A percentile compares a stretch with the other conserved stretches of the same genome.
Evolutionary conservation across 768 basidiomycete genomes (phyloP).

Genomic region (Podaxis carcinomalis): DNA sequence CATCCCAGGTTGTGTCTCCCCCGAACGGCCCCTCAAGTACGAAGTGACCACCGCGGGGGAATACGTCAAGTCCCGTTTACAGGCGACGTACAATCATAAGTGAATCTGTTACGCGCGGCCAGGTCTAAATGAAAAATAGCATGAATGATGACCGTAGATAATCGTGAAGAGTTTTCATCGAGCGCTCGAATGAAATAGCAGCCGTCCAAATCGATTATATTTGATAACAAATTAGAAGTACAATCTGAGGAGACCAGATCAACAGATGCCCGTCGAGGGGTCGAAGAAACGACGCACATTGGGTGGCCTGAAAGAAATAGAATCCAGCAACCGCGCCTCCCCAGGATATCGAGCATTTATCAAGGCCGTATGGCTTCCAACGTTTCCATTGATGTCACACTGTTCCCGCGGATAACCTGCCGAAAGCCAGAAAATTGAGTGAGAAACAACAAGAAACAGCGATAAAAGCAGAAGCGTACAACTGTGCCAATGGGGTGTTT

Average conservation of each 20-base stretch:
- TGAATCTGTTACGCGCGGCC: background rate
- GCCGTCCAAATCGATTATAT: background rate
- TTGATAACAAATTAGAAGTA: conserved; percentile 3
- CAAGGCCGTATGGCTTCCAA: conserved; percentile 53
- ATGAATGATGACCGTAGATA: no score
- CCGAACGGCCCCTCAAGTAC: conserved; percentile 49
- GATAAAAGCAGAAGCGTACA: conserved; percentile 44
- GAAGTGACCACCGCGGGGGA: conserved; percentile 76
- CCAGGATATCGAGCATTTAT: background rate
- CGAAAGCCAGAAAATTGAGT: conserved; percentile 7
- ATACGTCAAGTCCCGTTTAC: conserved; percentile 70
- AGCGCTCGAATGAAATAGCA: background rate
- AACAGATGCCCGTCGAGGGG: background rate
- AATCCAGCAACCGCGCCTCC: background rate
- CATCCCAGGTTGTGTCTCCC: conserved; percentile 46
- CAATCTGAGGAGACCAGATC: background rate
- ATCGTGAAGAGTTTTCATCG: background rate
- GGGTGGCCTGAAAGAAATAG: background rate
- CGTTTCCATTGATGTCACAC: conserved; percentile 93
- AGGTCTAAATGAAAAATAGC: no score
- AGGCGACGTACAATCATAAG: conserved; percentile 56
- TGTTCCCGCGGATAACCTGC: conserved; percentile 95
- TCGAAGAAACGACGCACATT: conserved; percentile 1
- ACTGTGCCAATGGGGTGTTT: conserved; percentile 91
- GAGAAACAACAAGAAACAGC: conserved; percentile 8